Conservation (phyloP, 305 asterid species). For the Fraxinus albicans region DNA sequence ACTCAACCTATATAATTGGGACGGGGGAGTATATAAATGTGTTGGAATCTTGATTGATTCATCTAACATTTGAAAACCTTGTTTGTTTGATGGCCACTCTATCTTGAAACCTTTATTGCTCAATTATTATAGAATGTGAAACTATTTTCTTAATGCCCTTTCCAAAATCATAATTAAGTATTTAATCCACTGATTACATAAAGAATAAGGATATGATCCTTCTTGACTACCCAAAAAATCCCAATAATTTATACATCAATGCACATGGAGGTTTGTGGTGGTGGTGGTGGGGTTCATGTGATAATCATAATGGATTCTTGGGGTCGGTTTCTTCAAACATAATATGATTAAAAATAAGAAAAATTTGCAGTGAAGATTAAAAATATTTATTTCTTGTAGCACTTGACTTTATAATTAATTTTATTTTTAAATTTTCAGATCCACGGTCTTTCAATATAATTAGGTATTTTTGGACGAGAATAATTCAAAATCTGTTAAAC, state of each 20-base stretch:
- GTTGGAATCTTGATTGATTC: constrained; percentile 17
- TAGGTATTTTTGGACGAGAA: neutral
- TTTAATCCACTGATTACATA: constrained; percentile 4
- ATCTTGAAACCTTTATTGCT: constrained; percentile 19
- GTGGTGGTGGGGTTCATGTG: constrained; percentile 30
- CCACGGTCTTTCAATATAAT: neutral
- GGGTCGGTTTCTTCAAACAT: constrained; percentile 47
- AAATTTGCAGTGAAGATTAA: neutral
- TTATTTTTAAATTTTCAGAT: constrained; percentile 31
- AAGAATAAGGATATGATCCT: constrained; percentile 25
- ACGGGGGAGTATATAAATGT: neutral
- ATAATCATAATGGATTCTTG: constrained; percentile 32
- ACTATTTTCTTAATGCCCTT: neutral
- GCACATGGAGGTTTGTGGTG: constrained; percentile 45
- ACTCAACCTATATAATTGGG: too few species aligned
- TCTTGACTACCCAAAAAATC: constrained; percentile 18
- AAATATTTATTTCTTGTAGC: neutral
- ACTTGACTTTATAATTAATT: constrained; percentile 35
- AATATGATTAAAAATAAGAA: constrained; percentile 21
- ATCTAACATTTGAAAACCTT: neutral
- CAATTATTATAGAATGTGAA: constrained; percentile 17
- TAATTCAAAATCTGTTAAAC: neutral
- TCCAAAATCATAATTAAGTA: neutral
- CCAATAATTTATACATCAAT: constrained; percentile 17
- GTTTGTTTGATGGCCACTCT: constrained; percentile 16